A percentile compares a stretch with the other conserved stretches of the same genome.
Conservation (phyloP, 2,329 filamentous ascomycete species). For the Aspergillus pseudoviridinutans region DNA sequence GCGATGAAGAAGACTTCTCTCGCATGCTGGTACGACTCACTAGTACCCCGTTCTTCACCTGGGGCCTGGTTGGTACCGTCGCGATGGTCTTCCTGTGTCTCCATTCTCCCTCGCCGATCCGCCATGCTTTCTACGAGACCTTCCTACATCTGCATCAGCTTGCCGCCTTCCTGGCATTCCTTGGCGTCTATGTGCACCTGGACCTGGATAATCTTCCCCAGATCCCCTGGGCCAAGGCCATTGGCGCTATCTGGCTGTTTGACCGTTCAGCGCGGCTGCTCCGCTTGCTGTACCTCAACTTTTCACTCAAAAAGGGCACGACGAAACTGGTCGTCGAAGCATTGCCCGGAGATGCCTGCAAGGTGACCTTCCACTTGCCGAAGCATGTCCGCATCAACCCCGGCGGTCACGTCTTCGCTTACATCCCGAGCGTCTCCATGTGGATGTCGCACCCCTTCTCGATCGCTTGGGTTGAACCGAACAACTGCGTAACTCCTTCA, state of each 20-base stretch:
- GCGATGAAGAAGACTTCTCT: slow-evolving; percentile 27
- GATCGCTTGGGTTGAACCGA: slow-evolving; percentile 43
- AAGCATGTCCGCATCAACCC: slow-evolving; percentile 51
- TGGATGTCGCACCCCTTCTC: slow-evolving; percentile 51
- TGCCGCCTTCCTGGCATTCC: slow-evolving; percentile 39
- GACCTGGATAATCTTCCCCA: slow-evolving; percentile 40
- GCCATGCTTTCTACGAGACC: slow-evolving; percentile 46
- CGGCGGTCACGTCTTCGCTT: slow-evolving; percentile 59
- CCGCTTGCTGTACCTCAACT: slow-evolving; percentile 52
- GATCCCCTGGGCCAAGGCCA: slow-evolving; percentile 34
- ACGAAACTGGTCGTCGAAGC: slow-evolving; percentile 56
- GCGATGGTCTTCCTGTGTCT: slow-evolving; percentile 38
- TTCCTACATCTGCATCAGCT: slow-evolving; percentile 47
- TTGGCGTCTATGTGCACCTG: slow-evolving; percentile 45
- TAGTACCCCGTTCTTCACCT: slow-evolving; percentile 40
- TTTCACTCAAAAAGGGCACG: slow-evolving; percentile 45
- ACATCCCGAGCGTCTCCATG: slow-evolving; percentile 49
- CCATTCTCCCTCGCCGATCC: slow-evolving; percentile 43
- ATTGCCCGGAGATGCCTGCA: slow-evolving; percentile 56
- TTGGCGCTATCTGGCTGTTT: slow-evolving; percentile 37
- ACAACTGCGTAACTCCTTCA: slow-evolving; percentile 20
- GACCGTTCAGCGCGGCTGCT: slow-evolving; percentile 46
- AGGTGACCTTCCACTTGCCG: slow-evolving; percentile 58
- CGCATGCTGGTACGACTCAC: slow-evolving; percentile 32
- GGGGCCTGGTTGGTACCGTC: slow-evolving; percentile 43